phyloP scores from a whole-genome alignment of 352 stramenopile species.

The Globisporangium carolinianum region DNA sequence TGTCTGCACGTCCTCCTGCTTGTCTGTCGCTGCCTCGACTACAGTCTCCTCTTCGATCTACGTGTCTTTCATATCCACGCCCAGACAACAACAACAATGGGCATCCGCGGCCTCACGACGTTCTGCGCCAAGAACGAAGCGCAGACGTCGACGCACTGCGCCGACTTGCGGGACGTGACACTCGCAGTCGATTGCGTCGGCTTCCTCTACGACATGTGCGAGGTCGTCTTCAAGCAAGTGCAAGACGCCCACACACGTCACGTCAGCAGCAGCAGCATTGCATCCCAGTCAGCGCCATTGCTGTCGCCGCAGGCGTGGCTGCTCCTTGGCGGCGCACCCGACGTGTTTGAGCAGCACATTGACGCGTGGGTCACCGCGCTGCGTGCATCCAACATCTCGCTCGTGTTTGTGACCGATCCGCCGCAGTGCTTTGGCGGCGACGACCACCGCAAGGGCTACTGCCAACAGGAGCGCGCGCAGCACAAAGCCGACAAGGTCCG shows the following conservation, averaged over 20 bases:
- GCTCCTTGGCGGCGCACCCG: conserved; percentile 47
- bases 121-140: conserved; percentile 52
- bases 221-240: conserved; percentile 39
- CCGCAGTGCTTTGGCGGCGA: conserved; percentile 67
- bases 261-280: not conserved
- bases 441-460: conserved; percentile 58
- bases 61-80: too few species aligned
- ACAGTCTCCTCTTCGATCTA: not conserved
- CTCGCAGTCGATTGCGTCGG: conserved; percentile 78
- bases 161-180: conserved; percentile 50
- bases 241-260: conserved; percentile 6
- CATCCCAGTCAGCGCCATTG: not conserved
- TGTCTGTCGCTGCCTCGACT: not conserved
- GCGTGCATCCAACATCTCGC: conserved; percentile 26
- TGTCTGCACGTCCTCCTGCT: not conserved
- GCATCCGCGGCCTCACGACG: conserved; percentile 49
- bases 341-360: conserved; percentile 37
- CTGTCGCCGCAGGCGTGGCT: conserved; percentile 43
- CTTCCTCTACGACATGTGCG: conserved; percentile 69
- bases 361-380: conserved; percentile 43
- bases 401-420: conserved; percentile 70
- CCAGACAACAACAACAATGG: conserved; percentile 26
- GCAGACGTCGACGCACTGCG: conserved; percentile 23
- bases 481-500: conserved; percentile 50
- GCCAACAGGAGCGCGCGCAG: conserved; percentile 39